Evolutionary conservation across 495 filamentous ascomycete species (phyloP).

Genomic region (Aspergillus saccharolyticus): DNA sequence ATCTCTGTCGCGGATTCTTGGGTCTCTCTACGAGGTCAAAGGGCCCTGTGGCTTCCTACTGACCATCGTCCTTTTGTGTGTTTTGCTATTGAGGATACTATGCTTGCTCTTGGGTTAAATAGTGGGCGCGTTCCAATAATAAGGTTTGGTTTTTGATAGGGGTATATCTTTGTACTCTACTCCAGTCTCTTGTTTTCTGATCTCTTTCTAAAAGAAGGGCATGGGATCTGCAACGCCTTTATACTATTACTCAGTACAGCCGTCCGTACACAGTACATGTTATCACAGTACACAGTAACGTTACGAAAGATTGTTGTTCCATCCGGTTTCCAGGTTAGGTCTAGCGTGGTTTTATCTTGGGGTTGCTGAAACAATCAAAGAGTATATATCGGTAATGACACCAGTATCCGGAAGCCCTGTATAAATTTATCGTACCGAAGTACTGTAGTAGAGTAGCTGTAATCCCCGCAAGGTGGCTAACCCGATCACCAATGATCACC

Average conservation of each 20-base stretch:
- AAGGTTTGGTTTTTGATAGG: background rate
- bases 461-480: too few relatives aligned
- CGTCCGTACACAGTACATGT: background rate
- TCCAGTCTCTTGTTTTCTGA: constrained; percentile 7
- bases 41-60: background rate
- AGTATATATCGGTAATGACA: background rate
- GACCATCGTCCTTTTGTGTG: background rate
- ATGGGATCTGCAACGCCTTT: constrained; percentile 4
- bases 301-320: background rate
- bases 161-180: background rate
- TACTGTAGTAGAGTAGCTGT: too few relatives aligned
- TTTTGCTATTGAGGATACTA: background rate
- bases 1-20: background rate
- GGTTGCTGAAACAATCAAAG: constrained; percentile 1
- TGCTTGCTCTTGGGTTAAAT: background rate
- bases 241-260: constrained; percentile 5
- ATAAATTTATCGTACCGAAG: too few relatives aligned
- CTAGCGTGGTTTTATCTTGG: background rate
- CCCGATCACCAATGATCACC: too few relatives aligned
- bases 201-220: constrained; percentile 10
- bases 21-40: background rate
- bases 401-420: background rate
- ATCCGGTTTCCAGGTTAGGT: background rate
- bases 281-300: background rate
- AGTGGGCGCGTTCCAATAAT: background rate